Evolutionary conservation across 1,284 basidiomycete genomes (phyloP).

Genomic region (Ustilago loliicola): DNA sequence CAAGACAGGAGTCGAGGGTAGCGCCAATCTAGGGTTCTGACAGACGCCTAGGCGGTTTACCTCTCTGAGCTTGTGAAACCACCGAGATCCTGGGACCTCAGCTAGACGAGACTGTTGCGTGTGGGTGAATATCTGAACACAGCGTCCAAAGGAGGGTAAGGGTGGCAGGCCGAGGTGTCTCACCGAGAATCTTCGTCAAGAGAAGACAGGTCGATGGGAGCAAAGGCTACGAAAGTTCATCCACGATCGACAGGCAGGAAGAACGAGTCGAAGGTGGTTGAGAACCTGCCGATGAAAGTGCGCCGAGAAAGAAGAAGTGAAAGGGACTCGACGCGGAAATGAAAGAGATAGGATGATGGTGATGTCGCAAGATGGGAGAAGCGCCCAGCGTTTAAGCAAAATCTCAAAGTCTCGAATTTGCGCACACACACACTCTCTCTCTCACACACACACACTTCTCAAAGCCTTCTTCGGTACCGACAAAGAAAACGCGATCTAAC

Average conservation of each 20-base stretch:
- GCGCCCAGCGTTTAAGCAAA: conserved; percentile 14
- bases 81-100: too few relatives aligned
- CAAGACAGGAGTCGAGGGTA: neutral
- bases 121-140: neutral
- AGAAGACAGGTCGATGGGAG: neutral
- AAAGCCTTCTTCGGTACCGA: conserved; percentile 34
- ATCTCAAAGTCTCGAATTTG: conserved; percentile 41
- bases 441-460: conserved; percentile 7
- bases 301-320: neutral
- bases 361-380: conserved; percentile 30
- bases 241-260: conserved; percentile 12
- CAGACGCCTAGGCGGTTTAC: neutral
- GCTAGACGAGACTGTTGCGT: neutral
- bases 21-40: neutral
- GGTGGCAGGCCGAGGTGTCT: conserved; percentile 6
- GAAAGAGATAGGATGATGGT: conserved; percentile 25
- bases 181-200: neutral
- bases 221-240: conserved; percentile 1
- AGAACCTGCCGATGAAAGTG: neutral
- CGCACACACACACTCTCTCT: conserved; percentile 1
- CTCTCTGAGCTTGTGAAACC: neutral
- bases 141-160: neutral
- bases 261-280: neutral
- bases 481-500: neutral
- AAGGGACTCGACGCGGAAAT: neutral